phyloP scores from a whole-genome alignment of 2,329 filamentous ascomycete genomes.

The Penicillium paneum region DNA sequence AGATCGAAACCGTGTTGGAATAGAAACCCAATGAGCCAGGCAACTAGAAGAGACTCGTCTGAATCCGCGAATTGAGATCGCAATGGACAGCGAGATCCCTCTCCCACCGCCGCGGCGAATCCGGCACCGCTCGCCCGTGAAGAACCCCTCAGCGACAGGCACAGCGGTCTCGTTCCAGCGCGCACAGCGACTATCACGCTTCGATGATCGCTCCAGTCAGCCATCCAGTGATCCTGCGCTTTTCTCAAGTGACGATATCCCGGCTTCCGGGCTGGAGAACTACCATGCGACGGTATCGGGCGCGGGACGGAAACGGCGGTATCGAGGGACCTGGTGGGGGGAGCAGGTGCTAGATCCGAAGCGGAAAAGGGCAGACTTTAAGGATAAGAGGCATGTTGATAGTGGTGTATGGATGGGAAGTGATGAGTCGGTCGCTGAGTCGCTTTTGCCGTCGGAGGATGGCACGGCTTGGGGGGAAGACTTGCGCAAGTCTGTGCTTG shows the following conservation, averaged over 20 bases:
- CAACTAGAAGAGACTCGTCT: not conserved
- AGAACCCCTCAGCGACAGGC: conserved; percentile 11
- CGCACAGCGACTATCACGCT: conserved; percentile 28
- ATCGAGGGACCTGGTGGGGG: conserved; percentile 47
- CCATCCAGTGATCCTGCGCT: conserved; percentile 46
- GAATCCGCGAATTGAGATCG: not conserved
- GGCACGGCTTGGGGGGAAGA: conserved; percentile 39
- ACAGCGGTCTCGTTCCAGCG: conserved; percentile 23
- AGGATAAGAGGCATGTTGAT: conserved; percentile 44
- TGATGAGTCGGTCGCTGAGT: conserved; percentile 40
- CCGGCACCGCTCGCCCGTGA: conserved; percentile 34
- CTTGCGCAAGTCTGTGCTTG: conserved; percentile 29
- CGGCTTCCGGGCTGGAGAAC: conserved; percentile 46
- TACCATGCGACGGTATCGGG: conserved; percentile 32
- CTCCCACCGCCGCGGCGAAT: conserved; percentile 39
- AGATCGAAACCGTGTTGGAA: not conserved
- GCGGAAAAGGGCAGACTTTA: conserved; percentile 43
- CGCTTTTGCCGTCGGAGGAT: conserved; percentile 37
- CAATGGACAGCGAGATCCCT: conserved; percentile 41
- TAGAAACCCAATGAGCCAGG: conserved; percentile 1
- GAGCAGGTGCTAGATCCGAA: conserved; percentile 38
- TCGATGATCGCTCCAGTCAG: conserved; percentile 38
- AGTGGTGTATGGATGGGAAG: conserved; percentile 50
- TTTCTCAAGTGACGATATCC: conserved; percentile 49
- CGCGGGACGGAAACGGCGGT: conserved; percentile 37